Base-by-base conservation (phyloP, 2,329 filamentous ascomycete species). In the Fusarium stilboides region DNA sequence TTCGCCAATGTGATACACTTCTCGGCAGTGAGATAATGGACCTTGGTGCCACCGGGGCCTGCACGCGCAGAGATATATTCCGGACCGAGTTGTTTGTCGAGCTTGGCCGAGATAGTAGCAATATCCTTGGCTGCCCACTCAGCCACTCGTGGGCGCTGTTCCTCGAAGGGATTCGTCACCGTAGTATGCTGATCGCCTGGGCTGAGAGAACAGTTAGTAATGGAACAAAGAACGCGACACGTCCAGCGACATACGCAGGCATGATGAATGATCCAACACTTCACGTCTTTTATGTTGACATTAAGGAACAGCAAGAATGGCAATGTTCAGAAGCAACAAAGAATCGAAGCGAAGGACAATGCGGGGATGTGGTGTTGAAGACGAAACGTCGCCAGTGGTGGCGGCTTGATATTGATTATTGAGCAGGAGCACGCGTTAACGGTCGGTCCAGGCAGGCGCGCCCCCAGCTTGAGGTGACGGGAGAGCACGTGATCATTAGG, bases 1-100 rank as follows among this genome's bases (percentile, higher is more conserved):
- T 98, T 98, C 55, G 94, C 94, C 53, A 98, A 90, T 60, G 93
- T 92, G 78, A 99, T 99, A 77, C 92, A 94, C 82, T 99, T 99
- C 77, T 98, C 95, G 2, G 94, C 94, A n/a, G 94, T 90, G 52
- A 99, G 86, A 80, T 99, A 99, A 78, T 97, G 94, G 19, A 99
- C 92, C 77, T 92, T 95, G 69, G 91, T 88, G 50, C 94, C 94
- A 12, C 91, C 92, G 14, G 94, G 91, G 4, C 96, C 96, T 15
- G 92, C 85, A 75, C 96, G 88, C 42, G 93, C 89, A 3, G 95
- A 98, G 61, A 99, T 93, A 79, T 97, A 99, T 81, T 99, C 97
- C 0, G 96, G 96, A 0, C 96, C 96, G 13, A 99, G 88, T 77
- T 98, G 94, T 77, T 94, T 97, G 77, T 98, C 93, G 31, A 99